Evolutionary conservation across 2,329 filamentous ascomycete genomes (phyloP).

Genomic region (Colletotrichum coccodes): DNA sequence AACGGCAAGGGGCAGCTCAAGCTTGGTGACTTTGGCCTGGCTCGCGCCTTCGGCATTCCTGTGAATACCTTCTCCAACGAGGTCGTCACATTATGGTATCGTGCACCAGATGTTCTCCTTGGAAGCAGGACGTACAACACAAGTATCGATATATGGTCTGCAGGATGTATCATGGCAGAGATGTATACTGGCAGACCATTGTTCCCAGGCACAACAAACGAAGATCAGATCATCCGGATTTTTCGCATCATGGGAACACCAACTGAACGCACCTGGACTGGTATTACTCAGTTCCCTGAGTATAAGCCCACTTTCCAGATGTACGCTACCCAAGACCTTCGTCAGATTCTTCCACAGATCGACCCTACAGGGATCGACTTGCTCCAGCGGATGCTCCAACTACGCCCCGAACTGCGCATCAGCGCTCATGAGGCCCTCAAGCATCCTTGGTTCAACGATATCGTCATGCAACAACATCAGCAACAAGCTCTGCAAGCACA

Average conservation of each 20-base stretch:
- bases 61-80: constrained; percentile 99
- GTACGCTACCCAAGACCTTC: constrained; percentile 91
- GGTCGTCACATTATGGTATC: constrained; percentile 97
- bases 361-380: constrained; percentile 89
- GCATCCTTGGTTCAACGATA: constrained; percentile 91
- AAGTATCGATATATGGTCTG: constrained; percentile 99
- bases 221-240: constrained; percentile 96
- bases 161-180: constrained; percentile 99
- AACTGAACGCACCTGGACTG: constrained; percentile 94
- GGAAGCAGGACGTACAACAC: constrained; percentile 98
- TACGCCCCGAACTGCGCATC: constrained; percentile 90
- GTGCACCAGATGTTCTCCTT: constrained; percentile 93
- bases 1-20: constrained; percentile 92
- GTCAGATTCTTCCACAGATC: constrained; percentile 88
- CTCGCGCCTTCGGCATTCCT: constrained; percentile 93
- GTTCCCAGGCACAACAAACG: constrained; percentile 97
- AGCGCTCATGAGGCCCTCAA: constrained; percentile 86
- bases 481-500: constrained; percentile 56
- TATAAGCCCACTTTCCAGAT: constrained; percentile 97
- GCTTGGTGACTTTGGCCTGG: constrained; percentile 93
- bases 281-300: constrained; percentile 94
- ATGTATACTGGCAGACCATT: constrained; percentile 97
- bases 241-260: constrained; percentile 99
- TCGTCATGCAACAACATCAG: constrained; percentile 67
- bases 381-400: constrained; percentile 88